phyloP scores from a whole-genome alignment of 1,284 basidiomycete species.

The Apiotrichum siamense region DNA sequence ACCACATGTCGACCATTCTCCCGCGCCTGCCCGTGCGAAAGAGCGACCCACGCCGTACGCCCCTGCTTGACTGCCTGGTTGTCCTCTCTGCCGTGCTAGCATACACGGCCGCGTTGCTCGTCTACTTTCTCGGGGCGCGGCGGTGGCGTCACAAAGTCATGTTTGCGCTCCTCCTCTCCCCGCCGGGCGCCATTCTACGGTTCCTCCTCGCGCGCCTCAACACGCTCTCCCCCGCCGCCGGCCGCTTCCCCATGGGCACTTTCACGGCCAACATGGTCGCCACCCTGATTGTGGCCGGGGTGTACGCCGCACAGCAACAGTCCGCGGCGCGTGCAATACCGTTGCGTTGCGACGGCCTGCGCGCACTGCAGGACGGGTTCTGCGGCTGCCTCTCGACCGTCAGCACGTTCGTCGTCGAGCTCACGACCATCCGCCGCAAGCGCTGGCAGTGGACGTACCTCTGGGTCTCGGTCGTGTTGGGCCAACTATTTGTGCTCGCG shows the following conservation, averaged over 20 bases:
- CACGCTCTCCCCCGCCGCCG: slow-evolving; percentile 48
- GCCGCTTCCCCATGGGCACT: slow-evolving; percentile 75
- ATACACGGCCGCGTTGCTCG: slow-evolving; percentile 57
- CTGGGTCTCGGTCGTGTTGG: slow-evolving; percentile 60
- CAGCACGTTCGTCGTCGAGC: slow-evolving; percentile 85
- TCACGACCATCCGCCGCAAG: slow-evolving; percentile 55
- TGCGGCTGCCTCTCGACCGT: slow-evolving; percentile 93
- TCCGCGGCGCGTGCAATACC: slow-evolving; percentile 29
- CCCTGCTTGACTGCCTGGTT: slow-evolving; percentile 32
- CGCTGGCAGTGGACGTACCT: slow-evolving; percentile 58
- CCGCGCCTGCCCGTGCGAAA: slow-evolving; percentile 57
- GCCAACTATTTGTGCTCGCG: slow-evolving; percentile 67
- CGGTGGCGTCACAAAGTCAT: slow-evolving; percentile 71
- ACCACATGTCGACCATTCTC: slow-evolving; percentile 37
- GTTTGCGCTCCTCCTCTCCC: slow-evolving; percentile 83
- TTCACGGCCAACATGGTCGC: slow-evolving; percentile 78
- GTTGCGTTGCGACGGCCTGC: slow-evolving; percentile 63
- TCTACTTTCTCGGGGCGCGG: slow-evolving; percentile 69
- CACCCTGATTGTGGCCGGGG: slow-evolving; percentile 65
- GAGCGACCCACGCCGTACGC: slow-evolving; percentile 7
- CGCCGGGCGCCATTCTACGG: slow-evolving; percentile 79
- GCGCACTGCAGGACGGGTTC: slow-evolving; percentile 82
- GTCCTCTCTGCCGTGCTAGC: slow-evolving; percentile 41
- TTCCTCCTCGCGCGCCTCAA: slow-evolving; percentile 77
- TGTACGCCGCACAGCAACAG: slow-evolving; percentile 64